Conservation (phyloP, 2,329 filamentous ascomycete species). For the Xylariaceae sp. region DNA sequence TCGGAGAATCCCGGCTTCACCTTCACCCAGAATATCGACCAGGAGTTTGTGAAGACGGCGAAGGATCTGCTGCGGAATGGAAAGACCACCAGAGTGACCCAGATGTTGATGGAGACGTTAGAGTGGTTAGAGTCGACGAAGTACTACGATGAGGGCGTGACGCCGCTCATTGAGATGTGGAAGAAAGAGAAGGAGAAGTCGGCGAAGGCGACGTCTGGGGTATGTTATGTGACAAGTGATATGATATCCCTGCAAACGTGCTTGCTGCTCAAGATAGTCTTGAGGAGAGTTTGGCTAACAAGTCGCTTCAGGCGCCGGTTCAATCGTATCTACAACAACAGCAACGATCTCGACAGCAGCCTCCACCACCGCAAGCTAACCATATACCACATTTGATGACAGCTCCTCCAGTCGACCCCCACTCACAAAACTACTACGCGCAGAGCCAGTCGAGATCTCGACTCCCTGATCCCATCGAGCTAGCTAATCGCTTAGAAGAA, state of each 20-base stretch:
- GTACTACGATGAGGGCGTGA: constrained; percentile 66
- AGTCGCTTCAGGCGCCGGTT: constrained; percentile 4
- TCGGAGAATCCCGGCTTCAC: constrained; percentile 83
- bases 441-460: constrained; percentile 44
- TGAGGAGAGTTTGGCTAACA: constrained; percentile 14
- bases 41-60: constrained; percentile 70
- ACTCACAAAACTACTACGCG: constrained; percentile 54
- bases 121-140: constrained; percentile 71
- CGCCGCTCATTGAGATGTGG: constrained; percentile 78
- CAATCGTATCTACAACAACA: constrained; percentile 11
- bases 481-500: constrained; percentile 81
- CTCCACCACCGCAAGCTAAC: constrained; percentile 17
- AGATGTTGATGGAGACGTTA: constrained; percentile 82
- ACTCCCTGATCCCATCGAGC: constrained; percentile 66
- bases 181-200: constrained; percentile 72
- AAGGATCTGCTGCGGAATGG: constrained; percentile 69
- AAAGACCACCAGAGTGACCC: constrained; percentile 70
- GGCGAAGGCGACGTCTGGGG: constrained; percentile 43
- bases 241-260: no score
- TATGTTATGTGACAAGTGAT: constrained; percentile 29
- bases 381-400: constrained; percentile 38
- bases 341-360: not conserved
- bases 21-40: constrained; percentile 87
- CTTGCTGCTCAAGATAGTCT: constrained; percentile 11
- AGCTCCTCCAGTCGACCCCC: constrained; percentile 39